Evolutionary conservation across 169 alveolate species (phyloP).

Genomic region (Babesia ovata): DNA sequence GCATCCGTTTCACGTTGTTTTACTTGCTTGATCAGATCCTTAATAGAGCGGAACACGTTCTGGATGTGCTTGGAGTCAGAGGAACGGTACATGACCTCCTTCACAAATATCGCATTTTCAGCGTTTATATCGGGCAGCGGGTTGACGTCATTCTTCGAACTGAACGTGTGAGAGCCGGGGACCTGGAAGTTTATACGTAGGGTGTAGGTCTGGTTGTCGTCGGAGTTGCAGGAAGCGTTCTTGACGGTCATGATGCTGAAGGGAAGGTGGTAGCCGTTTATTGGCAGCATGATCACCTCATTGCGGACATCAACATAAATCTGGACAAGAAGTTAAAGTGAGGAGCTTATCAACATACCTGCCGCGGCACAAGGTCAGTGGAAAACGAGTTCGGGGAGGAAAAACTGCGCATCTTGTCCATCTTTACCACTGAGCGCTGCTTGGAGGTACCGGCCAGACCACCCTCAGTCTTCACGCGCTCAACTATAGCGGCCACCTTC

Average conservation of each 20-base stretch:
- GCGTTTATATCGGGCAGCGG: conserved; percentile 82
- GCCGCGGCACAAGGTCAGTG: conserved; percentile 80
- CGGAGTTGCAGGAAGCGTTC: conserved; percentile 88
- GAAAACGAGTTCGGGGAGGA: conserved; percentile 83
- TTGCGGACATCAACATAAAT: conserved; percentile 84
- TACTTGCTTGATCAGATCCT: conserved; percentile 91
- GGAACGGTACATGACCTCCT: conserved; percentile 91
- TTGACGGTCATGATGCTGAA: conserved; percentile 89
- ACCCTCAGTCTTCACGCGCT: conserved; percentile 80
- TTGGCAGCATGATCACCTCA: conserved; percentile 88
- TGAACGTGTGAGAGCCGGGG: conserved; percentile 88
- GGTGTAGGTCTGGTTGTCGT: conserved; percentile 83
- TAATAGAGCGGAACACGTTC: conserved; percentile 84
- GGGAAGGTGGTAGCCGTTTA: conserved; percentile 86
- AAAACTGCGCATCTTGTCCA: conserved; percentile 84
- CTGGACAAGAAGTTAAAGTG: neutral
- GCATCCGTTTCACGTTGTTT: conserved; percentile 91
- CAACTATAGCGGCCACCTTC: conserved; percentile 85
- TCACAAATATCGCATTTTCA: conserved; percentile 86
- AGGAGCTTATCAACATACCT: conserved; percentile 8
- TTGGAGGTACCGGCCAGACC: conserved; percentile 76
- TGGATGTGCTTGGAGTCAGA: conserved; percentile 85
- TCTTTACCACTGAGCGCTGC: conserved; percentile 79
- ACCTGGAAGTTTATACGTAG: conserved; percentile 90
- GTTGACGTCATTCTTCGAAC: conserved; percentile 77